These are phyloP conservation scores for Dendrobium officinale DNA, from an alignment of 106 monocot genomes.

Conservation along the genomic window DNA sequence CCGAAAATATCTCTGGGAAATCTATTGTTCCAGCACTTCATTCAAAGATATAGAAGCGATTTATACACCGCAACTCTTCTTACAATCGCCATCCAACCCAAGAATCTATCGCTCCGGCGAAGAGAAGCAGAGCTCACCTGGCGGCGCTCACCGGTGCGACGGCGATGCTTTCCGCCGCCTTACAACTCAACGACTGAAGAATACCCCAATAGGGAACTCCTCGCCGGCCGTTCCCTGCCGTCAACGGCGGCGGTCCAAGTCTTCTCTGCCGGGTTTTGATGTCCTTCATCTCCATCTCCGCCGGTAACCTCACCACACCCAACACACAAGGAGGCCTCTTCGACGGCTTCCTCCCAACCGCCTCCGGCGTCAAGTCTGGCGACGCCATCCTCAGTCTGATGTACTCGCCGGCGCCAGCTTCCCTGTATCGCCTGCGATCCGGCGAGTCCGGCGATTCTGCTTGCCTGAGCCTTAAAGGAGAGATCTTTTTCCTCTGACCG, in stretches of 20 bases:
- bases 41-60: too few species aligned
- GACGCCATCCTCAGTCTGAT: constrained; percentile 11
- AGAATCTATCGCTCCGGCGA: neutral
- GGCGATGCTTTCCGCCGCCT: neutral
- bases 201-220: constrained; percentile 2
- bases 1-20: too few species aligned
- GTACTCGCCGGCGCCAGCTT: neutral
- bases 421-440: neutral
- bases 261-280: constrained; percentile 26
- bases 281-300: constrained; percentile 38
- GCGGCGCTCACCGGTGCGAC: neutral
- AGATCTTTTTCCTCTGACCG: neutral
- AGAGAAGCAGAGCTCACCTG: neutral
- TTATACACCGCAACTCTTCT: too few species aligned
- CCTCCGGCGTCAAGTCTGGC: neutral
- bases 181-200: constrained; percentile 13
- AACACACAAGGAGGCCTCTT: constrained; percentile 24
- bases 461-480: neutral
- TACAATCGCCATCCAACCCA: too few species aligned
- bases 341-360: neutral
- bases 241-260: neutral
- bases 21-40: too few species aligned
- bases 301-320: constrained; percentile 28
- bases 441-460: neutral
- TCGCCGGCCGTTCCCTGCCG: neutral